Evolutionary conservation across 1,284 basidiomycete genomes (phyloP).

Genomic region (Moesziomyces sp.): DNA sequence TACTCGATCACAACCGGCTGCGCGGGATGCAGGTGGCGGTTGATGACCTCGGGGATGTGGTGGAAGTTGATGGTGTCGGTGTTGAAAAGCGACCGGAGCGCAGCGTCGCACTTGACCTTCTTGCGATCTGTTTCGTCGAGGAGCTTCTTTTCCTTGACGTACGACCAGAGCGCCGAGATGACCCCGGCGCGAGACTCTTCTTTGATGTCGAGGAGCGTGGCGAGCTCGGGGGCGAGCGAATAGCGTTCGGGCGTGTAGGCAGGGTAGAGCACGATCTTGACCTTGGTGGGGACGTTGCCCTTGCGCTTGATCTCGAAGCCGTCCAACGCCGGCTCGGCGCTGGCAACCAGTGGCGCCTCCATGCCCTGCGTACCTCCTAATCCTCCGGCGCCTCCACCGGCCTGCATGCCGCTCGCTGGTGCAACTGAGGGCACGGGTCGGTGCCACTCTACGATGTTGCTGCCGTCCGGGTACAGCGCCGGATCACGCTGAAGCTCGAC

Average conservation of each 20-base stretch:
- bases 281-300: constrained; percentile 81
- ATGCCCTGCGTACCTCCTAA: constrained; percentile 54
- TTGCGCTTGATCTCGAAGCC: constrained; percentile 88
- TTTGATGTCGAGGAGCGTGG: constrained; percentile 79
- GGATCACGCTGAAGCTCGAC: constrained; percentile 89
- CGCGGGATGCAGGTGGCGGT: constrained; percentile 80
- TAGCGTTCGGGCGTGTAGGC: constrained; percentile 88
- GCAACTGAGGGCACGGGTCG: constrained; percentile 69
- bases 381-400: constrained; percentile 60
- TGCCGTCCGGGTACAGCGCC: constrained; percentile 76
- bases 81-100: constrained; percentile 58
- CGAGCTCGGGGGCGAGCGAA: constrained; percentile 82
- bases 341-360: constrained; percentile 57
- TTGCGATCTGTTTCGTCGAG: constrained; percentile 90
- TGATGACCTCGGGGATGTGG: constrained; percentile 85
- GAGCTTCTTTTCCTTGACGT: constrained; percentile 85
- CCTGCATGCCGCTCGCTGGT: constrained; percentile 46
- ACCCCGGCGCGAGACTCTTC: constrained; percentile 87
- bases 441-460: constrained; percentile 67
- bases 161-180: constrained; percentile 88
- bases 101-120: constrained; percentile 78
- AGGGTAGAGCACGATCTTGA: constrained; percentile 82
- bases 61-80: constrained; percentile 79
- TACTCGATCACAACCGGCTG: constrained; percentile 89
- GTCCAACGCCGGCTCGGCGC: constrained; percentile 71